phyloP scores from a whole-genome alignment of 495 filamentous ascomycete species.

The Neurospora sp. region DNA sequence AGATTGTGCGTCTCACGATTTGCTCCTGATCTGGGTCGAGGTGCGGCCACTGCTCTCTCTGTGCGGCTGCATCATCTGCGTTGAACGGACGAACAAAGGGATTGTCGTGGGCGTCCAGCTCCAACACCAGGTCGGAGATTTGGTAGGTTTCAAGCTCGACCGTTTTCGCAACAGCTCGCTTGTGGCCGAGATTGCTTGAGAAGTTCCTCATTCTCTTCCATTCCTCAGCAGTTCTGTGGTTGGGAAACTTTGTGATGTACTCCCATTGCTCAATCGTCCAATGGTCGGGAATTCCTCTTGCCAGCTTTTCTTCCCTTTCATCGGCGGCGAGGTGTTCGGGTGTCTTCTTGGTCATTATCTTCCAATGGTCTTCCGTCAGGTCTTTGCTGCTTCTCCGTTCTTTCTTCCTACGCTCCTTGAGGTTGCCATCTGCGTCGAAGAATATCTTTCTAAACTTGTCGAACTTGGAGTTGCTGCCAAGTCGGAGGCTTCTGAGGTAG shows the following conservation, averaged over 20 bases:
- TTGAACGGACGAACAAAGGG: constrained; percentile 14
- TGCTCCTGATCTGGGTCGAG: neutral
- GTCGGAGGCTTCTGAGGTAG: neutral
- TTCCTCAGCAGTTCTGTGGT: neutral
- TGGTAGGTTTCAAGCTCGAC: constrained; percentile 2
- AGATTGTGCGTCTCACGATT: neutral
- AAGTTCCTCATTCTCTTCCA: neutral
- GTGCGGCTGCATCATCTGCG: constrained; percentile 5
- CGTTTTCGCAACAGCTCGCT: neutral
- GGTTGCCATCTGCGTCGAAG: neutral
- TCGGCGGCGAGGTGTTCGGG: neutral
- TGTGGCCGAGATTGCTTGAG: neutral
- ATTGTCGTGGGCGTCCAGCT: constrained; percentile 19
- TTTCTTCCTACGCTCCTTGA: neutral
- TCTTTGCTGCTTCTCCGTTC: neutral
- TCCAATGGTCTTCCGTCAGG: neutral
- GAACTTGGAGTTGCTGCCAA: neutral
- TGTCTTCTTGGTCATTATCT: neutral
- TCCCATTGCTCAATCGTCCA: neutral
- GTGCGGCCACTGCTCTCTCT: neutral
- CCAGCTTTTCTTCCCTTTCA: neutral
- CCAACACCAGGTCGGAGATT: constrained; percentile 11
- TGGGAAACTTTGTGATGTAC: neutral
- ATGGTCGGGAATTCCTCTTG: neutral
- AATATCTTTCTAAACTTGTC: neutral